Evolutionary conservation across 495 filamentous ascomycete species (phyloP).

Genomic region (Penicillium lagena): DNA sequence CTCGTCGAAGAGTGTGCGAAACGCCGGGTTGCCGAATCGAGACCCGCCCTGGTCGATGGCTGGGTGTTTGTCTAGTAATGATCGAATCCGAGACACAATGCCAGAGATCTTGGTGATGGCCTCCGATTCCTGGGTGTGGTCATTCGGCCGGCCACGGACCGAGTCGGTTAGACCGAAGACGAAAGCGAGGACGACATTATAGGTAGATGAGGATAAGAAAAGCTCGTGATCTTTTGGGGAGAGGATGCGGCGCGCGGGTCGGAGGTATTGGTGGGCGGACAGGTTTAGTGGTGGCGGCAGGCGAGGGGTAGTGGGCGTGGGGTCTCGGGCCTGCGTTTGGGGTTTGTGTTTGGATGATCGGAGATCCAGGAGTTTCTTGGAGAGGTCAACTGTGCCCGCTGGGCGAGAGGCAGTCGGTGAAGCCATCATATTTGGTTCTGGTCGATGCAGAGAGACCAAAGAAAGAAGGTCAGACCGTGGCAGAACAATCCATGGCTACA

Average conservation of each 20-base stretch:
- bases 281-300: conserved; percentile 65
- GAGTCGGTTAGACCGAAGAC: conserved; percentile 81
- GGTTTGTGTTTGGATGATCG: conserved; percentile 53
- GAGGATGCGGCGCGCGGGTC: conserved; percentile 72
- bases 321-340: conserved; percentile 49
- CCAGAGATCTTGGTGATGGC: conserved; percentile 57
- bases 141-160: conserved; percentile 68
- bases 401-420: conserved; percentile 15
- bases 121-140: conserved; percentile 52
- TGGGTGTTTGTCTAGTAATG: conserved; percentile 58
- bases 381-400: conserved; percentile 48
- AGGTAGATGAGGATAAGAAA: conserved; percentile 73
- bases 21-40: conserved; percentile 89
- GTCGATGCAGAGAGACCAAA: too few relatives aligned
- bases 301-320: conserved; percentile 63
- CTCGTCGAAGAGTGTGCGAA: conserved; percentile 75
- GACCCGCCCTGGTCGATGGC: conserved; percentile 80
- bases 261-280: conserved; percentile 52
- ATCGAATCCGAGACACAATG: conserved; percentile 62
- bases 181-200: conserved; percentile 71
- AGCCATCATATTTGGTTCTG: conserved; percentile 13
- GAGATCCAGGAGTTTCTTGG: conserved; percentile 60
- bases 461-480: neutral
- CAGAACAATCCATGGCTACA: neutral
- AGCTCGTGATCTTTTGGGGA: conserved; percentile 71